These are phyloP conservation scores for Rhizoclosmatium sp. DNA, from an alignment of 192 early-diverging fungal species.

Conservation along the genomic window DNA sequence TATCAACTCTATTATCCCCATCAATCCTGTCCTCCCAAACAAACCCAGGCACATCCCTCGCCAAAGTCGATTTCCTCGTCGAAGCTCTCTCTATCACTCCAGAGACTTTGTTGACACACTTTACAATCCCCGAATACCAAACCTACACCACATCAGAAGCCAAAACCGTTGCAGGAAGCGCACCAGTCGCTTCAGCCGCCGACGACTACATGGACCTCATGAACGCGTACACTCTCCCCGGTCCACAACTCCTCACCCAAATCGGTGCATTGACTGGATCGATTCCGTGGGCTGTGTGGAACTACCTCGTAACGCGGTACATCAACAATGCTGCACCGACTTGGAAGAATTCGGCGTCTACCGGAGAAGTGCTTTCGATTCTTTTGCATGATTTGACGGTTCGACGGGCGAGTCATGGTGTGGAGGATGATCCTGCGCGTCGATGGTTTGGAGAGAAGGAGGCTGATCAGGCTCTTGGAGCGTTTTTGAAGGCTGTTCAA, in stretches of 20 bases:
- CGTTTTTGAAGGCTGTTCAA: background rate
- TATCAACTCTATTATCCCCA: constrained; percentile 17
- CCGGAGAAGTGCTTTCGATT: background rate
- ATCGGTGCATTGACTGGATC: constrained; percentile 2
- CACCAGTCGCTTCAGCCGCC: background rate
- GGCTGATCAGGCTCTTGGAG: constrained; percentile 17
- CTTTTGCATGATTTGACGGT: constrained; percentile 24
- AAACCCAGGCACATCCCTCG: background rate
- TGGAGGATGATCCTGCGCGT: background rate
- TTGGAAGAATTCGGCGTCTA: background rate
- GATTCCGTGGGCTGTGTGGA: constrained; percentile 34
- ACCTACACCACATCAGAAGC: background rate
- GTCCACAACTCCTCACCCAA: constrained; percentile 22
- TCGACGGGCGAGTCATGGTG: background rate
- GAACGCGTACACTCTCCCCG: constrained; percentile 4
- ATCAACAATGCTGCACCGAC: background rate
- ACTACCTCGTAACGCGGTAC: constrained; percentile 19
- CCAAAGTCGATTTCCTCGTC: constrained; percentile 5
- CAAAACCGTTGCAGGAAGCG: background rate
- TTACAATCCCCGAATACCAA: background rate
- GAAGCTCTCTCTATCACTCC: constrained; percentile 11
- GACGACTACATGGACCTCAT: constrained; percentile 33
- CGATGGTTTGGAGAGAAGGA: constrained; percentile 38
- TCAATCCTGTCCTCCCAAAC: background rate
- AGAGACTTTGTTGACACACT: constrained; percentile 5